These are phyloP conservation scores for Aphanomyces stellatus DNA, from an alignment of 352 stramenopile genomes.

Conservation along the genomic window DNA sequence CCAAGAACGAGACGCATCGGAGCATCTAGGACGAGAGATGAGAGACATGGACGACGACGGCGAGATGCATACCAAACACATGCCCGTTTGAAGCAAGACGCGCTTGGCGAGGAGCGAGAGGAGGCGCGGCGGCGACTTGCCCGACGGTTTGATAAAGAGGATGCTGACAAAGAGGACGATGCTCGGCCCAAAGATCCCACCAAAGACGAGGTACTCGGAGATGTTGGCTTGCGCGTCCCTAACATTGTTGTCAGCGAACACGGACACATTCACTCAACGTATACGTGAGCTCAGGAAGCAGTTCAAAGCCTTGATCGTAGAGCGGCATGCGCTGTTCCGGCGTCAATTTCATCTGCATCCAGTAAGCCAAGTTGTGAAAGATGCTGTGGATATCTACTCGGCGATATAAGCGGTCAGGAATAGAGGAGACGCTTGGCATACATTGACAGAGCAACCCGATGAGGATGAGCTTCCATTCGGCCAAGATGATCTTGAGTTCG, in stretches of 20 bases:
- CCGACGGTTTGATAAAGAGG: constrained; percentile 38
- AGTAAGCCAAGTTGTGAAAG: constrained; percentile 85
- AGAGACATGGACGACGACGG: background rate
- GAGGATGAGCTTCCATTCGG: constrained; percentile 10
- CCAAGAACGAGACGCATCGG: constrained; percentile 70
- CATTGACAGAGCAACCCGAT: constrained; percentile 9
- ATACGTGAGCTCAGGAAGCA: constrained; percentile 61
- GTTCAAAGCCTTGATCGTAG: constrained; percentile 63
- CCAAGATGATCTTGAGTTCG: constrained; percentile 9
- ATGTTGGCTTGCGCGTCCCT: constrained; percentile 31
- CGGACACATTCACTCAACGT: background rate
- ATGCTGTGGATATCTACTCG: constrained; percentile 56
- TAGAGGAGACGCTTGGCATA: no score
- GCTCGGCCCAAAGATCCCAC: constrained; percentile 51
- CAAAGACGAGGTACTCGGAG: constrained; percentile 78
- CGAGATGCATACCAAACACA: constrained; percentile 33
- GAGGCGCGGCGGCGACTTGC: constrained; percentile 58
- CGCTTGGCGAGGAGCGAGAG: constrained; percentile 75
- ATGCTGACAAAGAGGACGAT: constrained; percentile 62
- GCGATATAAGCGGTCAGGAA: no score
- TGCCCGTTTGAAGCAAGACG: constrained; percentile 66
- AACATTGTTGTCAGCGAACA: background rate
- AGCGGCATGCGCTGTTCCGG: constrained; percentile 59
- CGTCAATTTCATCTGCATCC: constrained; percentile 64
- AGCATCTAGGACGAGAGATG: constrained; percentile 26